Evolutionary conservation across 345 rosid species (phyloP).

Genomic region (Populus nigra): DNA sequence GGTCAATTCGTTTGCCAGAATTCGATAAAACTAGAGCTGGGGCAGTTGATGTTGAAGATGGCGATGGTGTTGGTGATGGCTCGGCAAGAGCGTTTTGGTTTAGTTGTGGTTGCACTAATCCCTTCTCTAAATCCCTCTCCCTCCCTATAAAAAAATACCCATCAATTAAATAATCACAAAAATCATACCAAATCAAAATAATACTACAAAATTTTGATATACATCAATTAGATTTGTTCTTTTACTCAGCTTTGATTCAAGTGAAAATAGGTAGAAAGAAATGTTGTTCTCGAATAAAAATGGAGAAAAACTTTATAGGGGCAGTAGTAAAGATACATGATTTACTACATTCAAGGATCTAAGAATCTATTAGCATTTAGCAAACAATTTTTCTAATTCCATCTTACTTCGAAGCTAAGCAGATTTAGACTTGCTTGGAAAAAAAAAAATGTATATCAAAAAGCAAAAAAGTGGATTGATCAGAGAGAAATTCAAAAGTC

Average conservation of each 20-base stretch:
- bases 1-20: slow-evolving; percentile 88
- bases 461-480: neutral
- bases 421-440: neutral
- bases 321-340: neutral
- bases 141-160: slow-evolving; percentile 34
- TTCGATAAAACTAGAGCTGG: slow-evolving; percentile 79
- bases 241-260: neutral
- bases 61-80: slow-evolving; percentile 70
- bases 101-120: slow-evolving; percentile 32
- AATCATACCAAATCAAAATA: neutral
- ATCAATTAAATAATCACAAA: slow-evolving; percentile 4
- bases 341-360: neutral
- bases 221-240: neutral
- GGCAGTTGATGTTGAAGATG: slow-evolving; percentile 67
- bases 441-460: neutral
- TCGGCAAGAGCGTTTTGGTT: slow-evolving; percentile 44
- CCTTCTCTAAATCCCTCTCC: slow-evolving; percentile 74
- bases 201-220: neutral
- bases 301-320: neutral
- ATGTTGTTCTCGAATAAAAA: neutral
- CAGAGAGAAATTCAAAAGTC: too few relatives aligned
- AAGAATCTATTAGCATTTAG: neutral
- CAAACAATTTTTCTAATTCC: neutral
- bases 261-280: neutral
- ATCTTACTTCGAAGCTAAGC: neutral